These are phyloP conservation scores for Cyclaneusma minus DNA, from an alignment of 2,329 filamentous ascomycete species.

Conservation along the genomic window DNA sequence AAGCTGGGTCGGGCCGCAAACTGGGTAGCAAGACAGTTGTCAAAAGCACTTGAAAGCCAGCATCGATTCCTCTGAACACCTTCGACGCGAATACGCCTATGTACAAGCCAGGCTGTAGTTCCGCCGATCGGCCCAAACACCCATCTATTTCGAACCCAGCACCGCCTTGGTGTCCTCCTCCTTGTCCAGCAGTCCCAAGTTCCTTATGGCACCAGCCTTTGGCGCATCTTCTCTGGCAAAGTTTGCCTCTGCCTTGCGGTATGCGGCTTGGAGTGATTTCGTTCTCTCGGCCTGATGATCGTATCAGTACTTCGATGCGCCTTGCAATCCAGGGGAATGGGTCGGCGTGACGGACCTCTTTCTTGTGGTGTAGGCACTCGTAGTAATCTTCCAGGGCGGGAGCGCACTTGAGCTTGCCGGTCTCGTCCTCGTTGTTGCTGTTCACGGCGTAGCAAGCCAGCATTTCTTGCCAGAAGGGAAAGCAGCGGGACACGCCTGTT, in stretches of 20 bases:
- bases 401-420: conserved; percentile 76
- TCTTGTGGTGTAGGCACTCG: conserved; percentile 96
- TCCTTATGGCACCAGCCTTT: conserved; percentile 74
- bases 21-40: too few species aligned
- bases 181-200: conserved; percentile 68
- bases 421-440: conserved; percentile 60
- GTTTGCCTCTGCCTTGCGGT: conserved; percentile 62
- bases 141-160: conserved; percentile 18
- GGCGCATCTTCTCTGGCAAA: conserved; percentile 68
- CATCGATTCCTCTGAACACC: too few species aligned
- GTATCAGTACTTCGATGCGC: conserved; percentile 3
- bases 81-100: too few species aligned
- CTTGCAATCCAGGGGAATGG: conserved; percentile 1
- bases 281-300: conserved; percentile 56
- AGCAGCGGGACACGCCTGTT: conserved; percentile 62
- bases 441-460: conserved; percentile 98
- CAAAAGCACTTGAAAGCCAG: too few species aligned
- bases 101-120: too few species aligned
- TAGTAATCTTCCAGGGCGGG: conserved; percentile 91
- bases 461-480: conserved; percentile 98
- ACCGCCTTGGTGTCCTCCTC: conserved; percentile 62
- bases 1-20: too few species aligned
- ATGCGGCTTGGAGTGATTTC: conserved; percentile 65
- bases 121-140: too few species aligned
- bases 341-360: conserved; percentile 56